Conservation (phyloP, 164 flowering plant genomes). For the Pachysandra terminalis region DNA sequence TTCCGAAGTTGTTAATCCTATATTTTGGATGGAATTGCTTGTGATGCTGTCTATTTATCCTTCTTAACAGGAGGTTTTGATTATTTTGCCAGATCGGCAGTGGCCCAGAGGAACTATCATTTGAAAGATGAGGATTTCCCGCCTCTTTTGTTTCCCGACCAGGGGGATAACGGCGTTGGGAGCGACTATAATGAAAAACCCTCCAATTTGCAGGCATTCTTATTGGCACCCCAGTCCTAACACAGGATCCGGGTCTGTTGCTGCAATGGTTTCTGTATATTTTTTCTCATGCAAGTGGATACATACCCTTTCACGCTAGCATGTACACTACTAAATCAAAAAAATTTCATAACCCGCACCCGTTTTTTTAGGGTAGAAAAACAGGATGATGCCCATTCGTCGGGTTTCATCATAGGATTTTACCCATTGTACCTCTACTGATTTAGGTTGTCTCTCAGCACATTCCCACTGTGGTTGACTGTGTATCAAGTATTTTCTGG, state of each 20-base stretch:
- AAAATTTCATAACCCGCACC: constrained; percentile 11
- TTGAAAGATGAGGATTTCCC: constrained; percentile 43
- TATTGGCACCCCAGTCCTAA: constrained; percentile 20
- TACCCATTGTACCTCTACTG: constrained; percentile 22
- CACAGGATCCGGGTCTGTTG: constrained; percentile 17
- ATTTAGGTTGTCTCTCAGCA: constrained; percentile 15
- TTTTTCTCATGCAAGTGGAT: constrained; percentile 20
- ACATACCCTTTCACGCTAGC: constrained; percentile 19
- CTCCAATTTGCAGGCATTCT: constrained; percentile 25
- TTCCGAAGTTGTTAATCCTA: constrained; percentile 5
- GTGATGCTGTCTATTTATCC: constrained; percentile 32
- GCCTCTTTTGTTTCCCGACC: constrained; percentile 29
- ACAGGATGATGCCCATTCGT: not conserved
- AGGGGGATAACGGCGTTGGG: constrained; percentile 30
- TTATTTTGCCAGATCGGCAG: constrained; percentile 47
- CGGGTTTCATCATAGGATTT: constrained; percentile 7
- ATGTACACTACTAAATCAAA: constrained; percentile 30
- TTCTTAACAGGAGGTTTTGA: constrained; percentile 63
- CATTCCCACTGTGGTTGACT: too few species aligned
- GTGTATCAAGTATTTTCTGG: too few species aligned
- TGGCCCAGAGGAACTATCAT: constrained; percentile 36
- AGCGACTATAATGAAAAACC: constrained; percentile 22
- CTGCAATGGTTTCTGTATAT: constrained; percentile 17
- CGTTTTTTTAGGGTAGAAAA: constrained; percentile 7
- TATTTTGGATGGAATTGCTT: constrained; percentile 19